phyloP scores from a whole-genome alignment of 495 filamentous ascomycete genomes.

The Lichina pygmaea region DNA sequence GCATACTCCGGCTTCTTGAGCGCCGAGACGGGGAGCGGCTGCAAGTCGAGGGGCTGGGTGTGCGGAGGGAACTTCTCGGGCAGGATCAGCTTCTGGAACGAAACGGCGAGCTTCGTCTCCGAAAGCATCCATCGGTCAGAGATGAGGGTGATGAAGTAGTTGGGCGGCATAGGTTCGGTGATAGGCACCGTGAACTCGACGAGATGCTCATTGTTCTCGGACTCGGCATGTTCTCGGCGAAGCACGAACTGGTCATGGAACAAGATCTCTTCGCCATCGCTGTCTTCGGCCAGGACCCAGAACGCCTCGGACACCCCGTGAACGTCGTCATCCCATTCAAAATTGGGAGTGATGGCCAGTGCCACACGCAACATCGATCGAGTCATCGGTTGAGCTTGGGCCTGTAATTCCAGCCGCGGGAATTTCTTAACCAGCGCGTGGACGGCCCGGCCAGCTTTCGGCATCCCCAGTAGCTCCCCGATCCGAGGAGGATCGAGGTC shows the following conservation, averaged over 20 bases:
- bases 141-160: conserved; percentile 86
- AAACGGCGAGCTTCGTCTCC: conserved; percentile 76
- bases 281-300: conserved; percentile 93
- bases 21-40: conserved; percentile 65
- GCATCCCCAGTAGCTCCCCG: conserved; percentile 79
- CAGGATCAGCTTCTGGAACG: conserved; percentile 80
- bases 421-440: conserved; percentile 78
- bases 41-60: conserved; percentile 70
- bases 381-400: conserved; percentile 81
- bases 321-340: conserved; percentile 79
- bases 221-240: conserved; percentile 54
- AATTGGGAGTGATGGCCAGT: conserved; percentile 78
- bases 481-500: conserved; percentile 93
- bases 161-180: conserved; percentile 90
- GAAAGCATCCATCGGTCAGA: conserved; percentile 98
- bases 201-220: conserved; percentile 75
- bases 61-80: conserved; percentile 91
- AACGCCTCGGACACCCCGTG: conserved; percentile 78
- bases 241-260: conserved; percentile 91
- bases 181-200: conserved; percentile 94
- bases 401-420: conserved; percentile 72
- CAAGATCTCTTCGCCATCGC: conserved; percentile 86
- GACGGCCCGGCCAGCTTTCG: conserved; percentile 65
- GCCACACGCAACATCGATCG: conserved; percentile 89
- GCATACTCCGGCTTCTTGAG: conserved; percentile 68